Evolutionary conservation across 75 land plant genomes (phyloP).

Genomic region (Azolla pinnata): DNA sequence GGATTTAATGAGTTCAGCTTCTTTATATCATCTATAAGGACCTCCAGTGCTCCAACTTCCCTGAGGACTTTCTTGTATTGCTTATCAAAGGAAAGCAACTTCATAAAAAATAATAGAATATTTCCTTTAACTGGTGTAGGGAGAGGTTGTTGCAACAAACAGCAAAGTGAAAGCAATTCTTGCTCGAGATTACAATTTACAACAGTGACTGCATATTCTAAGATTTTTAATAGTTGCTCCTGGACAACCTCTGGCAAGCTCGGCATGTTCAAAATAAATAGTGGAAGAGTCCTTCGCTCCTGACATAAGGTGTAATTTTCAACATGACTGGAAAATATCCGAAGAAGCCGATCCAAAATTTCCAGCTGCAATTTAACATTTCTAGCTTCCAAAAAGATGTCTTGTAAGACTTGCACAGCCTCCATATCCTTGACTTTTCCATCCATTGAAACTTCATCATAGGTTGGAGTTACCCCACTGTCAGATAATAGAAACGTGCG

Average conservation of each 20-base stretch:
- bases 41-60: conserved; percentile 90
- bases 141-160: conserved; percentile 81
- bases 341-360: conserved; percentile 82
- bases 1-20: conserved; percentile 12
- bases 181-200: conserved; percentile 93
- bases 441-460: conserved; percentile 42
- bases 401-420: conserved; percentile 89
- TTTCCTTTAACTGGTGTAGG: conserved; percentile 47
- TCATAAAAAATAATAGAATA: conserved; percentile 84
- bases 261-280: conserved; percentile 89
- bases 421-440: conserved; percentile 77
- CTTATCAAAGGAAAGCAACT: conserved; percentile 89
- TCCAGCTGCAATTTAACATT: conserved; percentile 66
- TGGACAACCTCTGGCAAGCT: conserved; percentile 67
- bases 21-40: conserved; percentile 84
- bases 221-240: conserved; percentile 78
- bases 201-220: conserved; percentile 97
- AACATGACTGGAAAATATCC: conserved; percentile 78
- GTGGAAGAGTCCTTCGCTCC: conserved; percentile 76
- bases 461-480: conserved; percentile 24
- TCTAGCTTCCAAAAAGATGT: conserved; percentile 79
- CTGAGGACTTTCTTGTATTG: conserved; percentile 92
- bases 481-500: conserved; percentile 33
- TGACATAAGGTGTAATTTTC: conserved; percentile 92
- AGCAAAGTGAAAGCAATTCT: conserved; percentile 87